Percentiles rank a stretch among this genome's conserved stretches.
Evolutionary conservation across 805 yeast genomes (phyloP).

Genomic region (Candida ipomoeae): DNA sequence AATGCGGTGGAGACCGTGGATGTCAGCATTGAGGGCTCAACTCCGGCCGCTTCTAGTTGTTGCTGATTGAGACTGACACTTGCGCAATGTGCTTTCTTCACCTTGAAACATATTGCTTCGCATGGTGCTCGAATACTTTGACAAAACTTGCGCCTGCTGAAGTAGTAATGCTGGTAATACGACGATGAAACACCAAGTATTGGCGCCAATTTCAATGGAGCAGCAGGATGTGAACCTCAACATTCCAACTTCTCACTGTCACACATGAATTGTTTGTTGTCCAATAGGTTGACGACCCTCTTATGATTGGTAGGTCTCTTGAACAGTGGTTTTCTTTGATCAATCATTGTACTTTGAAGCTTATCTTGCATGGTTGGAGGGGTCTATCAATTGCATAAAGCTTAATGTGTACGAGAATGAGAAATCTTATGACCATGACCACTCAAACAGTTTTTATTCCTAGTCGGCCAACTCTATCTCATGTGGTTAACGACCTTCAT

Average conservation of each 20-base stretch:
- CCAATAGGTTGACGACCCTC: neutral
- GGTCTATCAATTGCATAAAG: neutral
- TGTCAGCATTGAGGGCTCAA: slow-evolving; percentile 29
- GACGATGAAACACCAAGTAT: neutral
- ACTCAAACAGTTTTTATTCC: neutral
- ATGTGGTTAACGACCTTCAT: neutral
- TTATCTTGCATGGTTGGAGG: neutral
- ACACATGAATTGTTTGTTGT: neutral
- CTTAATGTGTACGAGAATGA: neutral
- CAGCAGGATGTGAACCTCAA: neutral
- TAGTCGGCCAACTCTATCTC: neutral
- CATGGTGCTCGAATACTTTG: neutral
- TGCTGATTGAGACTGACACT: slow-evolving; percentile 4
- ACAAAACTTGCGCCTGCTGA: neutral
- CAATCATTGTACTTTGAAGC: neutral
- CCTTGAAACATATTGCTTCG: neutral
- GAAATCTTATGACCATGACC: neutral
- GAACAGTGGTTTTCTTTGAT: neutral
- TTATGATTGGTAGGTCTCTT: neutral
- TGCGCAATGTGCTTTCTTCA: neutral
- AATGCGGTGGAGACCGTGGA: slow-evolving; percentile 35
- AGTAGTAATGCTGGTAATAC: neutral
- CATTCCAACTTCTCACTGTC: too few species aligned
- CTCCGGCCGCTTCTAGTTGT: slow-evolving; percentile 12
- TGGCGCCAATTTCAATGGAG: neutral